Evolutionary conservation across 768 basidiomycete genomes (phyloP).

Genomic region (Serendipita sp.): DNA sequence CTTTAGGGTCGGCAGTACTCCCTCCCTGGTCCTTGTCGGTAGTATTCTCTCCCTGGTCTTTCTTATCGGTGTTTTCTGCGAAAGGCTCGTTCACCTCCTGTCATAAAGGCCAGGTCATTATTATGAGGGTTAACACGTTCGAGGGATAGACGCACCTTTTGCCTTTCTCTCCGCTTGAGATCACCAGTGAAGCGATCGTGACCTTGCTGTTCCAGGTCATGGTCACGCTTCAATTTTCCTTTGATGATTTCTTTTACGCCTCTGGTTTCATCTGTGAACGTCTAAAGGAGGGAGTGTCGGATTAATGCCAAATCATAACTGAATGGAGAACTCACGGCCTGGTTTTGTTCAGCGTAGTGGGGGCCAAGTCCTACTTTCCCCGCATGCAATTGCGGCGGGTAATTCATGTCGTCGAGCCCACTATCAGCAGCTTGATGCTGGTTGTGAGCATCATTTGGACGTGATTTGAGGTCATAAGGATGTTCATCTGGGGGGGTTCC

Average conservation of each 20-base stretch:
- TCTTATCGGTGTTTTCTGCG: not conserved
- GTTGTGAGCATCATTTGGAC: constrained; percentile 2
- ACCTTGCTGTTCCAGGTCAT: constrained; percentile 24
- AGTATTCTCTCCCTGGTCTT: not conserved
- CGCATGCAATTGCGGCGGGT: constrained; percentile 27
- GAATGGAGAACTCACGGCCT: constrained; percentile 12
- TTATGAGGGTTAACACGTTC: no score
- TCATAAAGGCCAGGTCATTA: not conserved
- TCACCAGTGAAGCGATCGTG: constrained; percentile 25
- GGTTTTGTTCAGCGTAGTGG: constrained; percentile 8
- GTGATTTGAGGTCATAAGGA: not conserved
- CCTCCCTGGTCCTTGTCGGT: not conserved
- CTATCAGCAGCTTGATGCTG: not conserved
- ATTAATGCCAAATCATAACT: constrained; percentile 12
- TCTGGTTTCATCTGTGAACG: constrained; percentile 21
- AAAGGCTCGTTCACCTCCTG: not conserved
- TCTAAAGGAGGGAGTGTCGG: constrained; percentile 11
- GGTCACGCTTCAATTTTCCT: constrained; percentile 24
- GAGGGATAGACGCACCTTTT: constrained; percentile 12
- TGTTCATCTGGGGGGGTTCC: not conserved
- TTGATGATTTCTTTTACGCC: constrained; percentile 25
- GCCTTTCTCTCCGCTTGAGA: constrained; percentile 22
- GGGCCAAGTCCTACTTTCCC: constrained; percentile 26
- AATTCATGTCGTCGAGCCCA: constrained; percentile 11
- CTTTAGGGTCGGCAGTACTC: no score